These are phyloP conservation scores for Vigna trinervia DNA, from an alignment of 306 rosid species.

Conservation along the genomic window DNA sequence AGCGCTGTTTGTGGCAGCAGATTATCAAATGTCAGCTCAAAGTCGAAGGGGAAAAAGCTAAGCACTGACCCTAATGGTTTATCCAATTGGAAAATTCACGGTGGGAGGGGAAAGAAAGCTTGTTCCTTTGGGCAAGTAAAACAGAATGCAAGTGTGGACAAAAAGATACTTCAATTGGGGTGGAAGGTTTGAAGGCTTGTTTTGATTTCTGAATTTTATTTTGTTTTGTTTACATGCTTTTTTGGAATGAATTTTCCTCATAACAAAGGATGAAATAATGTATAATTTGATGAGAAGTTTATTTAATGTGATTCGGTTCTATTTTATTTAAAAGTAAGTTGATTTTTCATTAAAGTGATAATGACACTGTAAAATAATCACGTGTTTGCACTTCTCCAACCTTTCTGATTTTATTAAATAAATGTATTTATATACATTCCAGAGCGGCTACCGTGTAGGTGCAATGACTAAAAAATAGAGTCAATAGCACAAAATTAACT, in stretches of 20 bases:
- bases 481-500: too few species aligned
- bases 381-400: too few species aligned
- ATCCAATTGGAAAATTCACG: not conserved
- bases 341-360: too few species aligned
- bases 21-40: conserved; percentile 35
- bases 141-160: conserved; percentile 8
- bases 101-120: conserved; percentile 26
- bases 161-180: conserved; percentile 44
- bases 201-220: not conserved
- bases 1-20: conserved; percentile 39
- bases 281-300: too few species aligned
- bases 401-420: too few species aligned
- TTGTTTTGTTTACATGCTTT: not conserved
- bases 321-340: too few species aligned
- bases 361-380: too few species aligned
- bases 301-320: too few species aligned
- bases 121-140: not conserved
- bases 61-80: not conserved
- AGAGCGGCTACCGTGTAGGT: too few species aligned
- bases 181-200: conserved; percentile 51
- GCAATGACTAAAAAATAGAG: too few species aligned
- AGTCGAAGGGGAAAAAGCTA: conserved; percentile 9
- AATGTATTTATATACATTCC: too few species aligned
- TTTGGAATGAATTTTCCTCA: not conserved
- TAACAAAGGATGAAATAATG: not conserved